Conservation (phyloP, 2,329 filamentous ascomycete genomes). For the Pyrenophora tritici-repentis region DNA sequence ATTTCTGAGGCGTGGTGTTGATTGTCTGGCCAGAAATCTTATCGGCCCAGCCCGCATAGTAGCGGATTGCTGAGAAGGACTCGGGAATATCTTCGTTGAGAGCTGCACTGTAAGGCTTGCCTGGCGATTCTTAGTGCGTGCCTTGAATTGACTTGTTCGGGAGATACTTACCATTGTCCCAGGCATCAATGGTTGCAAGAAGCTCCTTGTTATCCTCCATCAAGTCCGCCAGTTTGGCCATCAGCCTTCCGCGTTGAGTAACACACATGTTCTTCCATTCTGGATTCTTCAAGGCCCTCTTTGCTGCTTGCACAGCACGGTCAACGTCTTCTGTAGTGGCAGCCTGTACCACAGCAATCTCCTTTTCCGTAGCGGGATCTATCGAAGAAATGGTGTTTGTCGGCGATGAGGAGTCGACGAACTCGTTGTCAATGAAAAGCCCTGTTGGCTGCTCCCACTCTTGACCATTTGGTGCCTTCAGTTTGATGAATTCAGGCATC, state of each 20-base stretch:
- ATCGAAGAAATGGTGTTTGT: constrained; percentile 18
- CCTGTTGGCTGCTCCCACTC: constrained; percentile 48
- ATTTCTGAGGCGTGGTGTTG: constrained; percentile 66
- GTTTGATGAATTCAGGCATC: constrained; percentile 25
- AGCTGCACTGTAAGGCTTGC: constrained; percentile 68
- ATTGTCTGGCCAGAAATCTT: constrained; percentile 74
- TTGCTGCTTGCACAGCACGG: constrained; percentile 41
- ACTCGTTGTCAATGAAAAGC: constrained; percentile 54
- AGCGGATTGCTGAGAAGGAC: constrained; percentile 60
- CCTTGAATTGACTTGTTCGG: neutral
- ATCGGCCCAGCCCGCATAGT: constrained; percentile 78
- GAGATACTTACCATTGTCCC: constrained; percentile 68
- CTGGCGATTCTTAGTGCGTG: neutral
- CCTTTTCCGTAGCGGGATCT: constrained; percentile 32
- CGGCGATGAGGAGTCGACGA: constrained; percentile 46
- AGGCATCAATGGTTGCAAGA: constrained; percentile 52
- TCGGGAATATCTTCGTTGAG: constrained; percentile 65
- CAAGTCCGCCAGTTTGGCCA: constrained; percentile 34
- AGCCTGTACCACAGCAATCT: constrained; percentile 40
- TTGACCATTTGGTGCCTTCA: constrained; percentile 48
- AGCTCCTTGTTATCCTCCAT: constrained; percentile 33
- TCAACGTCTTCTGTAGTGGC: constrained; percentile 43
- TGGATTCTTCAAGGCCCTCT: constrained; percentile 25
- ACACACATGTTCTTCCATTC: constrained; percentile 26
- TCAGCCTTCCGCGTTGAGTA: constrained; percentile 26